Percentiles rank a stretch among this genome's conserved stretches.
Conservation (phyloP, 208 protist genomes). For the Novymonas esmeraldas region DNA sequence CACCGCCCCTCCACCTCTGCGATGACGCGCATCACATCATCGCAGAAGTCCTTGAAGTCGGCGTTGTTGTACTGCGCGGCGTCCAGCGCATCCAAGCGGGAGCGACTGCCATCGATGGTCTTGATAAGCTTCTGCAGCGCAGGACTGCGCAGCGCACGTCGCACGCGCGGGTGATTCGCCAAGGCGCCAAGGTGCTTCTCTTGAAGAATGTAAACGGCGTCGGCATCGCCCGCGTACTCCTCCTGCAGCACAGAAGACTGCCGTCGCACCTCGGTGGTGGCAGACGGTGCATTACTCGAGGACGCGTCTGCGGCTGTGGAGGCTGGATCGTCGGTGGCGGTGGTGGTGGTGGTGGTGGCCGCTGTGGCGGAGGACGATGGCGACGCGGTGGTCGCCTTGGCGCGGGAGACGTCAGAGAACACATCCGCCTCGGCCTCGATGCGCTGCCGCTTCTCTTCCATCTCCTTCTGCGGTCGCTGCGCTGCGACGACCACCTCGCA, state of each 20-base stretch:
- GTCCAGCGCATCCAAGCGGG: slow-evolving; percentile 77
- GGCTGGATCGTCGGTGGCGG: too few relatives aligned
- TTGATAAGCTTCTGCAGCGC: slow-evolving; percentile 69
- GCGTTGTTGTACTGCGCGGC: slow-evolving; percentile 76
- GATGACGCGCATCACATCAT: slow-evolving; percentile 55
- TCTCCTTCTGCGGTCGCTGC: slow-evolving; percentile 8
- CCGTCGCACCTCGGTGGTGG: neutral
- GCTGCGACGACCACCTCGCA: slow-evolving; percentile 21
- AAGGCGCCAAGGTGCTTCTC: slow-evolving; percentile 70
- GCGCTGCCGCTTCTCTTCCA: slow-evolving; percentile 20
- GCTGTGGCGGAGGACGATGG: neutral
- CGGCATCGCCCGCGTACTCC: slow-evolving; percentile 26
- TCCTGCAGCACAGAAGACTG: neutral
- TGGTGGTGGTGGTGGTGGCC: neutral
- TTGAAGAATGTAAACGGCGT: slow-evolving; percentile 53
- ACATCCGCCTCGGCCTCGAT: slow-evolving; percentile 28
- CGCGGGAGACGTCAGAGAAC: slow-evolving; percentile 26
- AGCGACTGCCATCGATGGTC: slow-evolving; percentile 71
- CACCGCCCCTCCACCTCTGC: slow-evolving; percentile 32
- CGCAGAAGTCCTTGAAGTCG: slow-evolving; percentile 76
- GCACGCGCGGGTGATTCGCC: slow-evolving; percentile 44
- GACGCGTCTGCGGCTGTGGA: too few relatives aligned
- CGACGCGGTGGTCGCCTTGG: slow-evolving; percentile 11
- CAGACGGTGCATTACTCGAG: too few relatives aligned
- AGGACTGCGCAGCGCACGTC: slow-evolving; percentile 43